phyloP scores from a whole-genome alignment of 2,329 filamentous ascomycete species.

The Ploettnerulaceae sp. region DNA sequence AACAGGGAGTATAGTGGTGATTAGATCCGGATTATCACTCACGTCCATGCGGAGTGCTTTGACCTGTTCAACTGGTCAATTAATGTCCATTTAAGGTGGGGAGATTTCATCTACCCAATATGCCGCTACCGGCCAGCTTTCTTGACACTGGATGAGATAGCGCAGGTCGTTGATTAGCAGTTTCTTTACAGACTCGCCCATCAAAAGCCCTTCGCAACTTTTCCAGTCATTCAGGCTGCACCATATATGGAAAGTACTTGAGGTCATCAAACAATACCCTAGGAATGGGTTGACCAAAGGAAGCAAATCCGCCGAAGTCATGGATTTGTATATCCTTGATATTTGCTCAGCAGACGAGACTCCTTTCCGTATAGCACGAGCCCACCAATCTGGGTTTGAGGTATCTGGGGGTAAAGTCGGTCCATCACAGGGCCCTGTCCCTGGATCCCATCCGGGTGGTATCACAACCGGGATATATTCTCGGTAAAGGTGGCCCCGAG shows the following conservation, averaged over 20 bases:
- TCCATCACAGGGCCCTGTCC: constrained; percentile 6
- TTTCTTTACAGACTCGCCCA: constrained; percentile 4
- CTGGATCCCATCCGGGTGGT: constrained; percentile 3
- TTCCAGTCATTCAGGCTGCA: constrained; percentile 2
- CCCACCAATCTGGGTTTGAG: constrained; percentile 1
- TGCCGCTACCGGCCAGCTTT: constrained; percentile 7
- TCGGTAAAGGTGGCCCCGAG: constrained; percentile 2
- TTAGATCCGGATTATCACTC: too few relatives aligned
- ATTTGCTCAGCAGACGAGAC: constrained; percentile 1
- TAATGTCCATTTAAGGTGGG: neutral
- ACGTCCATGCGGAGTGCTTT: constrained; percentile 4
- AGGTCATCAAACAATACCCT: constrained; percentile 4
- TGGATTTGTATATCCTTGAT: constrained; percentile 4
- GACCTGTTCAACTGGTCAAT: neutral
- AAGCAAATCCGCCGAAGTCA: constrained; percentile 1
- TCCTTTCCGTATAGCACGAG: neutral
- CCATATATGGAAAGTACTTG: constrained; percentile 9
- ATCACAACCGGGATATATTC: constrained; percentile 8
- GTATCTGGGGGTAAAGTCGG: neutral
- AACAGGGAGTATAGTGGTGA: too few relatives aligned
- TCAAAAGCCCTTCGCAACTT: constrained; percentile 3
- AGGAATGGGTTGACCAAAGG: constrained; percentile 1
- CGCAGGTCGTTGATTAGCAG: constrained; percentile 3
- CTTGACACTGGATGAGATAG: constrained; percentile 4
- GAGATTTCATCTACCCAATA: neutral